Base-by-base conservation (phyloP, 345 rosid species). In the Melaleuca quinquenervia region DNA sequence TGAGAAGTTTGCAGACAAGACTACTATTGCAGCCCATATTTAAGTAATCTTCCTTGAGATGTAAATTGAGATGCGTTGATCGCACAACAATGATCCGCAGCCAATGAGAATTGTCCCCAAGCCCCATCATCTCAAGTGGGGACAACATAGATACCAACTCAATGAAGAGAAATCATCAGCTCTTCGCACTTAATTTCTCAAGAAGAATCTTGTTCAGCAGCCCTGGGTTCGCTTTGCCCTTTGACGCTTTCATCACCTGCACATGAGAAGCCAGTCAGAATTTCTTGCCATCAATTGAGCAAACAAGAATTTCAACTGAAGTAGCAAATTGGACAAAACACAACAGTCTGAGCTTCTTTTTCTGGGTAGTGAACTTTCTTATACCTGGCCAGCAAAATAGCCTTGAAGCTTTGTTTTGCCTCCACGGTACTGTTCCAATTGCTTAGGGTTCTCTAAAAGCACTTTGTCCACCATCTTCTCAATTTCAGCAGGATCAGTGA, bases 321-420 rank as follows among this genome's bases (percentile, higher is more conserved):
- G 44, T 16, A 64, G 52, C 49, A 76, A 36, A 36, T 36, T 70
- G 80, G 48, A 36, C 80, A 36, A 44, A 36, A 20, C 78, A 70
- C 13, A 9, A 70, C 48, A 70, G 80, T 32, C 11, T n/a, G 26
- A 70, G 80, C 48, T 18, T 21, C 80, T 70, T 36, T 70, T 36
- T 7, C 24, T 8, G 48, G 48, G 80, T 9, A 36, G 48, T 13
- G 22, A 70, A 36, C 80, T 36, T 36, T 70, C 78, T 70, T 70
- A 70, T 92, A 96, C 98, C 97, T 95, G 97, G 88, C 98, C 98
- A 49, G 97, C 94, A 88, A 97, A 97, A 90, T n/a, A 96, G 83
- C 98, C 98, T 84, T 96, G 95, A 82, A 97, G 91, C 90, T 96
- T 96, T 24, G 96, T 96, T 93, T 91, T 97, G 62, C 99, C 98